phyloP scores from a whole-genome alignment of 768 basidiomycete species.

The Macrocybe gigantea region DNA sequence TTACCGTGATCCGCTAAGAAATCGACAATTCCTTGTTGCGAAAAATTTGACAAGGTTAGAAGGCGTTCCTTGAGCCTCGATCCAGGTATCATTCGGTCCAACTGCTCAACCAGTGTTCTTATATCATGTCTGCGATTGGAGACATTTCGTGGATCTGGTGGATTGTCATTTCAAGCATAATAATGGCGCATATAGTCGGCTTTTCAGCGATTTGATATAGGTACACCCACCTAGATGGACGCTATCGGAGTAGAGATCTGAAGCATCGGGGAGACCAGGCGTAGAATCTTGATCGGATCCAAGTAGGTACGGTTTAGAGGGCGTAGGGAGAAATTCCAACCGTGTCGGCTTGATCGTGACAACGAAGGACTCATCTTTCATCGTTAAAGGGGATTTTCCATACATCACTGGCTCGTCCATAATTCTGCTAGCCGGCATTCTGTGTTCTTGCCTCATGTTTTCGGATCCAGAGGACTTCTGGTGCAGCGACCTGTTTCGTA shows the following conservation, averaged over 20 bases:
- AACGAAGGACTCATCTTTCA: conserved; percentile 40
- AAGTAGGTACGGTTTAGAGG: conserved; percentile 5
- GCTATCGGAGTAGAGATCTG: no score
- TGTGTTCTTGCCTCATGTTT: conserved; percentile 16
- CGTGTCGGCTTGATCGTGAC: conserved; percentile 23
- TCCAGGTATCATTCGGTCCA: conserved; percentile 41
- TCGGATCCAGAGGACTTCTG: neutral
- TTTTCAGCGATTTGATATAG: no score
- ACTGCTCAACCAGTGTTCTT: conserved; percentile 24
- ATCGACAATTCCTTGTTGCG: conserved; percentile 38
- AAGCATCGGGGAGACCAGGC: no score
- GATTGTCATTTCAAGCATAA: neutral
- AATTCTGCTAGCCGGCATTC: conserved; percentile 33
- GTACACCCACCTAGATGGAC: no score
- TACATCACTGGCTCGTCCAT: conserved; percentile 36
- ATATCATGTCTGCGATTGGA: conserved; percentile 31
- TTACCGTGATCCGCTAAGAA: conserved; percentile 32
- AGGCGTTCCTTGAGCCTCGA: conserved; percentile 41
- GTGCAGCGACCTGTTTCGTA: conserved; percentile 2
- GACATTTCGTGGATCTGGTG: conserved; percentile 35
- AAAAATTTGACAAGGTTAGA: conserved; percentile 16
- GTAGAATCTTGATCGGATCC: neutral
- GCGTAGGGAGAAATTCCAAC: conserved; percentile 24
- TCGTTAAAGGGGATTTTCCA: conserved; percentile 33
- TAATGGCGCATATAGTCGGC: no score